These are phyloP conservation scores for Quercus phellos DNA, from an alignment of 331 rosid genomes.

Conservation along the genomic window DNA sequence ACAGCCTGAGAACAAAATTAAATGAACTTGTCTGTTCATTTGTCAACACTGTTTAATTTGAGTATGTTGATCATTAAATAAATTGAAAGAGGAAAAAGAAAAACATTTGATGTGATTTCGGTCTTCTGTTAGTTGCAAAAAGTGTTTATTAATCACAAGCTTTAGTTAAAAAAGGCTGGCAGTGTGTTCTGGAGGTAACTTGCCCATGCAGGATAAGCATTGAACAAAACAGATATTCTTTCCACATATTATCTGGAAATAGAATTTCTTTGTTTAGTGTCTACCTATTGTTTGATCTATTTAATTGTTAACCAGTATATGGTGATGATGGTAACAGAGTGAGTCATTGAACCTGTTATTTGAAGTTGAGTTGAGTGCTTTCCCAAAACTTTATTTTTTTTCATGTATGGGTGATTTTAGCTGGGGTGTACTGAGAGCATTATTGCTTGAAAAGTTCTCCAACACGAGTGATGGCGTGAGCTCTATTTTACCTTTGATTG, in stretches of 20 bases:
- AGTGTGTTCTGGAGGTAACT: neutral
- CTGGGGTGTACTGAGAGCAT: neutral
- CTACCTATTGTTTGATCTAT: neutral
- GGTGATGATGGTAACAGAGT: neutral
- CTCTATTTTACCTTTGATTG: neutral
- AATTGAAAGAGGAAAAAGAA: neutral
- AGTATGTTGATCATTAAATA: too few species aligned
- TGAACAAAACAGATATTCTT: neutral
- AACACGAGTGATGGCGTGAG: neutral
- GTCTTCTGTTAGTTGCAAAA: neutral
- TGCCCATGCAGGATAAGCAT: neutral
- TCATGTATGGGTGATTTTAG: neutral
- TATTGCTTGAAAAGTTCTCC: neutral
- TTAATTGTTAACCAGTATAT: neutral
- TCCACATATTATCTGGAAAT: neutral
- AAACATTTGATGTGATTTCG: too few species aligned
- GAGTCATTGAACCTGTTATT: neutral
- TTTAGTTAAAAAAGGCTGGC: neutral
- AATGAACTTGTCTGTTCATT: too few species aligned
- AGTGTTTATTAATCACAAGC: too few species aligned
- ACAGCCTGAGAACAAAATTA: too few species aligned
- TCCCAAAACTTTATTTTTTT: neutral
- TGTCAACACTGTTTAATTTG: too few species aligned
- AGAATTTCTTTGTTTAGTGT: neutral
- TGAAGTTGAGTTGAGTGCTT: neutral